Conservation (phyloP, 225 moss, liverwort and hornwort genomes). For the Physcomitrellopsis africana region DNA sequence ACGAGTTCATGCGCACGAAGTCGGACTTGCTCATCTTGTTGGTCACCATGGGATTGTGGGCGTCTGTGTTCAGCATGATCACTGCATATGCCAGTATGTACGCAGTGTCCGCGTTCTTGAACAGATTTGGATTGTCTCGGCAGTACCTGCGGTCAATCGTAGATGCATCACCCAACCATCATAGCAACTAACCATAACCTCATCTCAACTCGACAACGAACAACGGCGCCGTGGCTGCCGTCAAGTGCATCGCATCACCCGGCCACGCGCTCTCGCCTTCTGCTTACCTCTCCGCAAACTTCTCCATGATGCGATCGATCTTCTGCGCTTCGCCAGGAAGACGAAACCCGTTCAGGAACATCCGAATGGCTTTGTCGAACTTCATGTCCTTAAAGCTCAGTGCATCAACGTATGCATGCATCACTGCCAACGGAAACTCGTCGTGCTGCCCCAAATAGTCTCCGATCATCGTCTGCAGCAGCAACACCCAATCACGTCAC, state of each 20-base stretch:
- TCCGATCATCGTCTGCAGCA: slow-evolving; percentile 91
- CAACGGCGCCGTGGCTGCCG: too few relatives aligned
- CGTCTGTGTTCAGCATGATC: slow-evolving; percentile 98
- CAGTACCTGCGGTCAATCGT: slow-evolving; percentile 67
- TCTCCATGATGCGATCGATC: slow-evolving; percentile 99
- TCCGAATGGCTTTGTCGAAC: slow-evolving; percentile 91
- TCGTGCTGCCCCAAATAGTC: slow-evolving; percentile 97
- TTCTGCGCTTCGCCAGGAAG: slow-evolving; percentile 99
- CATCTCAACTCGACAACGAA: slow-evolving; percentile 7
- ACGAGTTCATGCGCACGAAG: slow-evolving; percentile 89
- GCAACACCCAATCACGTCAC: background rate
- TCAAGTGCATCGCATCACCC: background rate
- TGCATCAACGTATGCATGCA: slow-evolving; percentile 95
- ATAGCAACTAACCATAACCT: slow-evolving; percentile 8
- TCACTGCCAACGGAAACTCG: slow-evolving; percentile 89
- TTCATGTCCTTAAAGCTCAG: slow-evolving; percentile 78
- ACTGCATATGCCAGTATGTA: slow-evolving; percentile 98
- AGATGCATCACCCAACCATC: slow-evolving; percentile 17
- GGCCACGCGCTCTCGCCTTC: background rate
- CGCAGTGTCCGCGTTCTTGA: slow-evolving; percentile 95
- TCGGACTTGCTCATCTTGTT: slow-evolving; percentile 98
- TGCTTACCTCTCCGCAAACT: slow-evolving; percentile 90
- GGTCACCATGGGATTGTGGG: slow-evolving; percentile 96
- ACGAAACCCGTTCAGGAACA: slow-evolving; percentile 92
- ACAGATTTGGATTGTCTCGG: slow-evolving; percentile 94